Conservation (phyloP, 352 stramenopile genomes). For the Phytophthora brassicae region DNA sequence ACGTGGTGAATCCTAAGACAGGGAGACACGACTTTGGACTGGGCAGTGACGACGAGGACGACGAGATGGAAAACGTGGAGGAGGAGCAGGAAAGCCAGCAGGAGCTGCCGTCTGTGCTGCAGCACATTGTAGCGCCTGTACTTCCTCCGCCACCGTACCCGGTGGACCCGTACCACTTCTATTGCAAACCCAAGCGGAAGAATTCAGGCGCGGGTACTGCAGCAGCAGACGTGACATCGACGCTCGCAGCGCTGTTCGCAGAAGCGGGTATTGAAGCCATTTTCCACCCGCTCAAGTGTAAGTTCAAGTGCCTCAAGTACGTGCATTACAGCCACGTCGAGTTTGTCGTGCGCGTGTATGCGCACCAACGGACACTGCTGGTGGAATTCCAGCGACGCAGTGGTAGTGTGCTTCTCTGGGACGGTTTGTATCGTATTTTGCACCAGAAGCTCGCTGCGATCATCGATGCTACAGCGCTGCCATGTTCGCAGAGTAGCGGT, state of each 20-base stretch:
- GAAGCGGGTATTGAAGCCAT: conserved; percentile 69
- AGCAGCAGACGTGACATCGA: conserved; percentile 50
- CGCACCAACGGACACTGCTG: conserved; percentile 44
- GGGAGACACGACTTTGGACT: conserved; percentile 44
- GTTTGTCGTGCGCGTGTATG: conserved; percentile 76
- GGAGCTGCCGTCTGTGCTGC: conserved; percentile 30
- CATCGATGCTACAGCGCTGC: conserved; percentile 47
- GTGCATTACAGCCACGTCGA: conserved; percentile 84
- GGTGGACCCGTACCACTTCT: conserved; percentile 84
- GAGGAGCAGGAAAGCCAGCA: conserved; percentile 12
- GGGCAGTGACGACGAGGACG: conserved; percentile 30
- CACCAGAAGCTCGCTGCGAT: conserved; percentile 57
- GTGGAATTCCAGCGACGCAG: conserved; percentile 79
- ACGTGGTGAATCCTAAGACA: conserved; percentile 47
- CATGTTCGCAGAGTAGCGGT: conserved; percentile 67
- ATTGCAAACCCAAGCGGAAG: conserved; percentile 40
- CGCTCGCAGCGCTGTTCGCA: conserved; percentile 38
- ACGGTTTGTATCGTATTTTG: conserved; percentile 76
- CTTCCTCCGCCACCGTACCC: conserved; percentile 71
- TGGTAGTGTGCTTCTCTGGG: conserved; percentile 77
- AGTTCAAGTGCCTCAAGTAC: conserved; percentile 88
- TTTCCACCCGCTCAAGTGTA: conserved; percentile 75
- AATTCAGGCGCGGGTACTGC: conserved; percentile 27
- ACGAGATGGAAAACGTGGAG: conserved; percentile 25
- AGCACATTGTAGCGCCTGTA: conserved; percentile 52